These are phyloP conservation scores for Daldinia decipiens DNA, from an alignment of 495 filamentous ascomycete genomes.

Conservation along the genomic window DNA sequence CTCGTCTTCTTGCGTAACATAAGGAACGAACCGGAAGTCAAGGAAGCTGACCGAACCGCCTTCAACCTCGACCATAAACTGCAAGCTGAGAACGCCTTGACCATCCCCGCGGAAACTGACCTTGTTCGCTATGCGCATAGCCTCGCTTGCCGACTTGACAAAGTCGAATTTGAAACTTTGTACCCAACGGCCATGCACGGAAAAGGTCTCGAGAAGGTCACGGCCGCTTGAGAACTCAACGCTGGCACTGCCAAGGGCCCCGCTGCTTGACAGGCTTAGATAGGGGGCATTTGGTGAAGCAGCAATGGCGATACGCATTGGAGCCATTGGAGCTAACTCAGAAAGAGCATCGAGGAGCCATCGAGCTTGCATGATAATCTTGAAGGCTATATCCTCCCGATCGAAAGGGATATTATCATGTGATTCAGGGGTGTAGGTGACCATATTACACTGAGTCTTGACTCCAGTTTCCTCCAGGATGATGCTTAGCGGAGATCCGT, in stretches of 20 bases:
- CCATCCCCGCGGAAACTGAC: constrained; percentile 89
- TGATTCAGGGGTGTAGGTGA: constrained; percentile 81
- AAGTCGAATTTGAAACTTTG: constrained; percentile 82
- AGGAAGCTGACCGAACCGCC: constrained; percentile 58
- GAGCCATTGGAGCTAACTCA: constrained; percentile 80
- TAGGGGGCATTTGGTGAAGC: constrained; percentile 73
- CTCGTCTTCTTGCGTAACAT: constrained; percentile 51
- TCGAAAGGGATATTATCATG: constrained; percentile 84
- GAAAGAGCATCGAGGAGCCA: constrained; percentile 86
- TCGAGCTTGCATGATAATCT: constrained; percentile 90
- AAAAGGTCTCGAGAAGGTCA: constrained; percentile 81
- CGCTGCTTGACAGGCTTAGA: constrained; percentile 76
- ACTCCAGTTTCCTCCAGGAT: constrained; percentile 85
- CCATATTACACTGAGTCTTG: constrained; percentile 89
- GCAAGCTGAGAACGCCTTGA: constrained; percentile 89
- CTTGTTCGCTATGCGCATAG: constrained; percentile 91
- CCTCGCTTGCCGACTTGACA: constrained; percentile 82
- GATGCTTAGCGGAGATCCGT: constrained; percentile 80
- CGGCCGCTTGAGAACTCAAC: constrained; percentile 85
- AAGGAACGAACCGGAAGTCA: constrained; percentile 63
- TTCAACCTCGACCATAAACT: constrained; percentile 93
- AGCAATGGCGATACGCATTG: constrained; percentile 67
- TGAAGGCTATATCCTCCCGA: constrained; percentile 80
- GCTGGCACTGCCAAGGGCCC: constrained; percentile 79
- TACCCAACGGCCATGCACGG: constrained; percentile 63